Base-by-base conservation (phyloP, 2,329 filamentous ascomycete genomes). In the Chrysoporthe puriensis region DNA sequence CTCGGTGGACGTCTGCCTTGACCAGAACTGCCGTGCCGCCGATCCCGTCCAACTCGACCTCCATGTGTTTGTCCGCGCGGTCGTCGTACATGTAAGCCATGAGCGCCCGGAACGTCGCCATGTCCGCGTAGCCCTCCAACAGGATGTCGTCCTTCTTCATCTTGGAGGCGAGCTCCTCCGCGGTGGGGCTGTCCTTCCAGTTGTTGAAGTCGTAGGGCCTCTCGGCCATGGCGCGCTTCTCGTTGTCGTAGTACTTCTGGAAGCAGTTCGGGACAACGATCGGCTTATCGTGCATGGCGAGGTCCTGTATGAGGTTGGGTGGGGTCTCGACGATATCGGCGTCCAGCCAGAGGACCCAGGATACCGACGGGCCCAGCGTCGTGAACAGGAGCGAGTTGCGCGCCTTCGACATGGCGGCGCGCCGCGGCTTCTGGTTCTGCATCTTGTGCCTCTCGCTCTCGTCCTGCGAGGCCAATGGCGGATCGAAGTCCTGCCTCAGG, bases 321-420 rank as follows among this genome's bases (percentile, higher is more conserved):
- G 95, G 96, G 4, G 93, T 93, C 81, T 99, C 96, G 73, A 99
- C 77, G 71, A 99, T 91, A 78, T 99, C 96, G 48, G 90, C 87
- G 76, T 99, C 96, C 42, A 99, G 85, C 96, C 96, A 99, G 34
- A 99, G 85, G 44, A 99, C 94, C 96, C 96, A 99, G 0, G 93
- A 96, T 0, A 94, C 97, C 14, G 89, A 86, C 0, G 94, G 94
- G 1, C 95, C 94, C 11, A 99, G 83, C 0, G 95, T 98, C 9
- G 96, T 97, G 82, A 98, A 99, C 40, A 99, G 86, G 9, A 99
- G 86, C 64, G 92, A 96, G 78, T 99, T 99, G 71, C 96, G 90
- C 48, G 96, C 95, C 75, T 93, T 91, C 74, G 93, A 90, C 96
- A 99, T 98, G 69, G 93, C 91, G 54, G 93, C 91, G 46, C 96